Percentiles rank a stretch among this genome's conserved stretches.
These are phyloP conservation scores for Cadophora luteo-olivacea DNA, from an alignment of 2,329 filamentous ascomycete genomes.

Conservation along the genomic window DNA sequence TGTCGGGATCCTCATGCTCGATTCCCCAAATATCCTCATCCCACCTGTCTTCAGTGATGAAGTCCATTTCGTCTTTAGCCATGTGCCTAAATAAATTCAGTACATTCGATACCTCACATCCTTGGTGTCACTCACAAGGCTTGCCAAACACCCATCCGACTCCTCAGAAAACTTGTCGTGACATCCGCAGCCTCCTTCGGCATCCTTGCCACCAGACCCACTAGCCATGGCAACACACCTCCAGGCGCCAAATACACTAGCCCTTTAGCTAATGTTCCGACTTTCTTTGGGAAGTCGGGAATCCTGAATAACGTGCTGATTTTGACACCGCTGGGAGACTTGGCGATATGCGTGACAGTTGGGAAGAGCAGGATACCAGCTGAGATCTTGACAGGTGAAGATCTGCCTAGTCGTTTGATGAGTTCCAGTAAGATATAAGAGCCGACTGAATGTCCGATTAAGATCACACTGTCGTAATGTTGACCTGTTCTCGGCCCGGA, in stretches of 20 bases:
- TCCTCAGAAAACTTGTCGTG: conserved; percentile 61
- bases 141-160: conserved; percentile 64
- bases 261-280: conserved; percentile 34
- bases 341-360: conserved; percentile 74
- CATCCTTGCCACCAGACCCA: conserved; percentile 54
- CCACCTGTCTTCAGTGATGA: conserved; percentile 65
- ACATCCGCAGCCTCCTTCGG: conserved; percentile 55
- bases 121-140: conserved; percentile 49
- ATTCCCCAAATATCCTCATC: conserved; percentile 64
- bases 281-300: conserved; percentile 38
- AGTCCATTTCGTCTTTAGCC: conserved; percentile 64
- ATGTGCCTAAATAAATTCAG: conserved; percentile 49
- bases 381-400: conserved; percentile 35
- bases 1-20: conserved; percentile 42
- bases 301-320: conserved; percentile 52
- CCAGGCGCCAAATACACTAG: conserved; percentile 53
- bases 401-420: conserved; percentile 51
- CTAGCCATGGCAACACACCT: conserved; percentile 50
- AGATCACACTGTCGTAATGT: conserved; percentile 63
- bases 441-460: conserved; percentile 79
- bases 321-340: conserved; percentile 64
- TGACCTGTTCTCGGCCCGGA: conserved; percentile 43
- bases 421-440: conserved; percentile 75
- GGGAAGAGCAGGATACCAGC: conserved; percentile 74
- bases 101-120: background rate